Percentiles rank a stretch among this genome's conserved stretches.
phyloP scores from a whole-genome alignment of 257 asterid genomes.

The Ligustrum vulgare region DNA sequence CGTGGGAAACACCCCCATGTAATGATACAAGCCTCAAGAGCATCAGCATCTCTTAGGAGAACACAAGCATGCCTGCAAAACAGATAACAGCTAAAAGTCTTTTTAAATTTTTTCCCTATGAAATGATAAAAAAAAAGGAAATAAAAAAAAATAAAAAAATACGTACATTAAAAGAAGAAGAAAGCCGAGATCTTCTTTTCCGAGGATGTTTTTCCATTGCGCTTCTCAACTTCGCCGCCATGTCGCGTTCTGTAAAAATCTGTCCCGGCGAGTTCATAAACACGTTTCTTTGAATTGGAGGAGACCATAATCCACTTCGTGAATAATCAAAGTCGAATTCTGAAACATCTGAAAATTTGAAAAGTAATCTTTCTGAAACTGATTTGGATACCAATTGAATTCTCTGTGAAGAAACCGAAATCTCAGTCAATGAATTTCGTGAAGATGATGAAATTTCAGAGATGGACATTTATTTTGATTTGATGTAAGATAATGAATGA shows the following conservation, averaged over 20 bases:
- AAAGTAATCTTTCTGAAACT: slow-evolving; percentile 61
- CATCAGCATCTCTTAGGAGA: slow-evolving; percentile 67
- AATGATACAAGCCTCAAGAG: background rate
- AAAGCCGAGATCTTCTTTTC: slow-evolving; percentile 46
- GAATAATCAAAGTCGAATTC: slow-evolving; percentile 71
- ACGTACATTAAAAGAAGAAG: slow-evolving; percentile 67
- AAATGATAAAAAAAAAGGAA: background rate
- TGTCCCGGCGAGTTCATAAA: slow-evolving; percentile 54
- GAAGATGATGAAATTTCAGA: slow-evolving; percentile 52
- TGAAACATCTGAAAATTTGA: slow-evolving; percentile 64
- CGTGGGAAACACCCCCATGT: too few species aligned
- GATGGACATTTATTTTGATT: slow-evolving; percentile 34
- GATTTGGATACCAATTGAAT: slow-evolving; percentile 72
- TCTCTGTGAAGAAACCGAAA: slow-evolving; percentile 21
- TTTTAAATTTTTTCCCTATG: too few species aligned
- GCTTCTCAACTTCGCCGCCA: slow-evolving; percentile 46
- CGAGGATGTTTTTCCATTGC: slow-evolving; percentile 36
- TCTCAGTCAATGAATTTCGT: slow-evolving; percentile 9
- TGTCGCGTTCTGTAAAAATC: slow-evolving; percentile 43
- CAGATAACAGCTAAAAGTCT: too few species aligned
- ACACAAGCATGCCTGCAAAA: slow-evolving; percentile 75
- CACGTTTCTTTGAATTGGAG: slow-evolving; percentile 66
- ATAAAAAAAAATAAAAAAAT: too few species aligned
- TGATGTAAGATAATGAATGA: background rate
- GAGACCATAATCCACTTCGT: slow-evolving; percentile 81